These are phyloP conservation scores for Hemileia vastatrix DNA, from an alignment of 1,284 basidiomycete genomes.

Conservation along the genomic window DNA sequence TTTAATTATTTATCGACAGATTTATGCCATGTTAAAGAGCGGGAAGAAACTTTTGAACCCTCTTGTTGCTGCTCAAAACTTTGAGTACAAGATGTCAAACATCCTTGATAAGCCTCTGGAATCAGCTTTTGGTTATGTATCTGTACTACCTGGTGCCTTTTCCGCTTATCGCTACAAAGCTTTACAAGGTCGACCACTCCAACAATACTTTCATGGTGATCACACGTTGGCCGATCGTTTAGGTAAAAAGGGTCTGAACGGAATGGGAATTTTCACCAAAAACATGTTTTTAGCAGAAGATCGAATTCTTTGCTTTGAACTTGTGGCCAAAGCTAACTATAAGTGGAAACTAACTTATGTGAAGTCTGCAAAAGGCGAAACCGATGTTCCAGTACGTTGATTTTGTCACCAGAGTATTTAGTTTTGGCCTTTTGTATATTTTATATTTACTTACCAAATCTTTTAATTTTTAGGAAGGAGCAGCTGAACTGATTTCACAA, in stretches of 20 bases:
- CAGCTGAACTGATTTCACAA: conserved; percentile 84
- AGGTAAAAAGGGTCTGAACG: conserved; percentile 85
- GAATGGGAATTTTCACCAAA: conserved; percentile 54
- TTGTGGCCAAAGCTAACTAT: conserved; percentile 69
- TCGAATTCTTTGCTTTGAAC: conserved; percentile 89
- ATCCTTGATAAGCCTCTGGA: conserved; percentile 86
- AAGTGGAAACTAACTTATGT: conserved; percentile 30
- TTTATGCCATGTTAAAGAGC: conserved; percentile 86
- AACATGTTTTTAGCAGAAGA: conserved; percentile 72
- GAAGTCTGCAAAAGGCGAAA: conserved; percentile 63
- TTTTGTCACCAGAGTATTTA: too few species aligned
- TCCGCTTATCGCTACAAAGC: conserved; percentile 86
- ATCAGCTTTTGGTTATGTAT: conserved; percentile 81
- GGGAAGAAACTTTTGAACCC: conserved; percentile 89
- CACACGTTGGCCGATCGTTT: conserved; percentile 77
- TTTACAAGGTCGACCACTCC: conserved; percentile 79
- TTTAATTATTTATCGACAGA: conserved; percentile 50
- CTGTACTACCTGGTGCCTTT: conserved; percentile 91
- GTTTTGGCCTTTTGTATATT: not conserved
- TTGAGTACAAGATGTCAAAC: conserved; percentile 97
- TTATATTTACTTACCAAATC: not conserved
- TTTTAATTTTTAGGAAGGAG: conserved; percentile 54
- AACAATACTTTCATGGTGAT: conserved; percentile 98
- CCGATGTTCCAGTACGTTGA: conserved; percentile 69
- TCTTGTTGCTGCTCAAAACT: conserved; percentile 71